A percentile compares a stretch with the other conserved stretches of the same genome.
These are phyloP conservation scores for Neurospora sp. DNA, from an alignment of 495 filamentous ascomycete species.

Conservation along the genomic window DNA sequence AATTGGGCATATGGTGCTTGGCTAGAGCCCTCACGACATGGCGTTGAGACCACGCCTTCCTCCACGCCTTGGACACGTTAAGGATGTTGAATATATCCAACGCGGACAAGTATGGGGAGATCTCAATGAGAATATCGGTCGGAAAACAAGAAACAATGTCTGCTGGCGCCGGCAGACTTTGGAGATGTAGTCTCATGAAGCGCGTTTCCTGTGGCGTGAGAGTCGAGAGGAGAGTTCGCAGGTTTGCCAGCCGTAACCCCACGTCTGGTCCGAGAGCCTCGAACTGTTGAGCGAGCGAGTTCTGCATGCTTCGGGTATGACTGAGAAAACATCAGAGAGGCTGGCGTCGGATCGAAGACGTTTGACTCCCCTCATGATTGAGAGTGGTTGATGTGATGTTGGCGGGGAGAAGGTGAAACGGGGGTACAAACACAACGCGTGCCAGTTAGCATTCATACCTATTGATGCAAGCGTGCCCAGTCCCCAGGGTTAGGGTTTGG, in stretches of 20 bases:
- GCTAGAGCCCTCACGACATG: conserved; percentile 11
- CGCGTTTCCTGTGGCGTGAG: conserved; percentile 16
- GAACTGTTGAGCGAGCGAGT: background rate
- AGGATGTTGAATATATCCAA: conserved; percentile 14
- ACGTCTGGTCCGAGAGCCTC: conserved; percentile 4
- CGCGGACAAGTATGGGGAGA: conserved; percentile 17
- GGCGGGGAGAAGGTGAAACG: background rate
- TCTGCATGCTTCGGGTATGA: background rate
- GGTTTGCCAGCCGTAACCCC: conserved; percentile 1
- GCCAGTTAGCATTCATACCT: background rate
- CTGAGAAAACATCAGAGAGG: background rate
- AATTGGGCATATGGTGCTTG: conserved; percentile 12
- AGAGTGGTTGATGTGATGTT: background rate
- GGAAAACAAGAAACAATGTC: conserved; percentile 25
- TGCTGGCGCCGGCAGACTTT: conserved; percentile 1
- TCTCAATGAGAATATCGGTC: conserved; percentile 19
- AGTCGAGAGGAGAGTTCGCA: conserved; percentile 1
- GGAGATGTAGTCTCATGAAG: conserved; percentile 18
- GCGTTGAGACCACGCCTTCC: conserved; percentile 14
- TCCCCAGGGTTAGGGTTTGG: background rate
- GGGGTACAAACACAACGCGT: background rate
- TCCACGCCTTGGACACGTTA: conserved; percentile 26
- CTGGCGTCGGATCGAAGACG: background rate
- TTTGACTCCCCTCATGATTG: background rate
- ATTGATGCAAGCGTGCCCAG: background rate